Base-by-base conservation (phyloP, 495 filamentous ascomycete species). In the Achaetomiella virescens region DNA sequence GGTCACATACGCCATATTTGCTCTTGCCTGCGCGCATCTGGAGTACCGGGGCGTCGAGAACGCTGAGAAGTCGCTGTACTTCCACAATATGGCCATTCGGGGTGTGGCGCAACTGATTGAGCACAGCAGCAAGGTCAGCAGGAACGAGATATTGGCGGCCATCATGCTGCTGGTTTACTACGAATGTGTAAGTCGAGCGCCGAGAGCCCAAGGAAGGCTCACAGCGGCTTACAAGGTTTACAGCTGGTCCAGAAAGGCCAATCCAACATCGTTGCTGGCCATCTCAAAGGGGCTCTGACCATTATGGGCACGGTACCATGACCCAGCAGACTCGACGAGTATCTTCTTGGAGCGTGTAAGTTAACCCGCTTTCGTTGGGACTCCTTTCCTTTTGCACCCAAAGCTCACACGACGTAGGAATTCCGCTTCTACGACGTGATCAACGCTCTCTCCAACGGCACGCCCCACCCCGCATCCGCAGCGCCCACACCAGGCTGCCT, bases 351-450 rank as follows among this genome's bases (percentile, higher is more conserved):
- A 83, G 66, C 73, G 80, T 14, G 81, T 83, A 69, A 25, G 78
- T 70, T 7, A 35, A 21, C 42, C 36, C n/a, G n/a, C 5, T 49
- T 2, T 4, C 5, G 48, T 9, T 15, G 11, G 33, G 15, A 27
- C 5, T 42, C 0, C 21, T 43, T 17, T 8, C 7, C 33, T 12
- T 36, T 49, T 1, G 14, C 21, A 31, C 29, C 8, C 2, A 22
- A 15, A 24, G 15, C 59, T 56, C 15, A 52, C 41, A 33, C 6
- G 27, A 17, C 20, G 8, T 33, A 83, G 79, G 81, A 81, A 3
- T 85, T 85, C 54, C 75, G 81, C 6, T 85, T 83, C 59, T 85
- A 84, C 67, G 82, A 85, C 61, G 82, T 85, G 15, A 82, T 84
- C 18, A 75, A 81, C 9, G 82, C 82, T 7, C 68, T 85, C 41